Base-by-base conservation (phyloP, 140 eudicot genomes). In the Cichorium intybus region DNA sequence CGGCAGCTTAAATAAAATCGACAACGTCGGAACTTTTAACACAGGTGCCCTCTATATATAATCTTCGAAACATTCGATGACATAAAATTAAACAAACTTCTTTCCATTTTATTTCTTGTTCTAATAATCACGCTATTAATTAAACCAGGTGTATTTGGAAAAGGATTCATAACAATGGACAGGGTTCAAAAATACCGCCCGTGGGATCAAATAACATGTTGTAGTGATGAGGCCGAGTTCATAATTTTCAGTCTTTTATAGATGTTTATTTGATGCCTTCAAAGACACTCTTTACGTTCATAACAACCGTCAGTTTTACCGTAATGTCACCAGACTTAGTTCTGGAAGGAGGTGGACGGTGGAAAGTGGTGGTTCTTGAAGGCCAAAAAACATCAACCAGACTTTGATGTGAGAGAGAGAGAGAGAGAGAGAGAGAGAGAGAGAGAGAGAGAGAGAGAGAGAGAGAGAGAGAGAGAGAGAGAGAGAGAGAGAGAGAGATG, bases 201-300 rank as follows among this genome's bases (percentile, higher is more conserved):
- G 95, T 3, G 77, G 83, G 4, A 74, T 23, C 34, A 84, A 81
- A 77, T 84, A 87, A 69, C 95, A 87, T 56, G 93, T 93, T 5
- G 95, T 87, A 18, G 95, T 89, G 11, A 47, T 87, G 63, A 72
- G 95, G n/a, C 81, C 93, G 5, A 80, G 88, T n/a, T 81, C 95
- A 4, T 93, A 84, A 62, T 64, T 69, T 11, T 84, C 93, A 0
- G 83, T 81, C 4, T 79, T 64, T 41, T 84, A 84, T 71, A 71
- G 79, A 16, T 87, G 95, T 68, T 76, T 76, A 0, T 87, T 87
- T 37, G 87, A 79, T 0, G 93, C 81, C 0, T 87, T 81, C 49
- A 93, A 84, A 56, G 95, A 87, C 83, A 87, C 95, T 12, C 88
- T 87, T 18, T 87, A 87, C 37, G 61, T 87, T 10, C 87, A 87